phyloP scores from a whole-genome alignment of 2,329 filamentous ascomycete genomes.

The Penicillium brasilianum region DNA sequence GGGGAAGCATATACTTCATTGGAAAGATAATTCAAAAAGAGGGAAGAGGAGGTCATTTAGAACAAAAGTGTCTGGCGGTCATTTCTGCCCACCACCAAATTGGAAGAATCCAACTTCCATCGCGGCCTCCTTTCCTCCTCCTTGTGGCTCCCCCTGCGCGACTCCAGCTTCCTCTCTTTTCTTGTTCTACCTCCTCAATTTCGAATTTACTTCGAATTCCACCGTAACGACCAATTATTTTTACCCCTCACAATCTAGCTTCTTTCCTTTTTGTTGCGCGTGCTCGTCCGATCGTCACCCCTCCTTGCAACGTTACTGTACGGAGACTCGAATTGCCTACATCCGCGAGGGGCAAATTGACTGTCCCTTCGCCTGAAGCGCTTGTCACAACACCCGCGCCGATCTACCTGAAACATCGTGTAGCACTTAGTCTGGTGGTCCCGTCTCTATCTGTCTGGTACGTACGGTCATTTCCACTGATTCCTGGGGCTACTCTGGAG shows the following conservation, averaged over 20 bases:
- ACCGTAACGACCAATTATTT: neutral
- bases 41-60: neutral
- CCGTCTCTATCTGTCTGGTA: conserved; percentile 14
- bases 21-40: neutral
- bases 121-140: conserved; percentile 19
- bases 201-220: neutral
- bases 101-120: conserved; percentile 5
- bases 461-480: conserved; percentile 9
- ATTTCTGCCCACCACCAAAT: conserved; percentile 11
- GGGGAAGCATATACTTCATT: neutral
- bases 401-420: conserved; percentile 29
- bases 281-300: neutral
- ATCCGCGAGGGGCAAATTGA: conserved; percentile 32
- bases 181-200: neutral
- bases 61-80: neutral
- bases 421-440: conserved; percentile 12
- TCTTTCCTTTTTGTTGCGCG: neutral
- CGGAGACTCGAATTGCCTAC: conserved; percentile 16
- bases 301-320: neutral
- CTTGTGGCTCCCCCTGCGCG: conserved; percentile 5
- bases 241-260: neutral
- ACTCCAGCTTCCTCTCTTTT: neutral
- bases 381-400: conserved; percentile 31
- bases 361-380: conserved; percentile 25
- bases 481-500: neutral